phyloP scores from a whole-genome alignment of 169 alveolate genomes.

The Eimeria zaria region DNA sequence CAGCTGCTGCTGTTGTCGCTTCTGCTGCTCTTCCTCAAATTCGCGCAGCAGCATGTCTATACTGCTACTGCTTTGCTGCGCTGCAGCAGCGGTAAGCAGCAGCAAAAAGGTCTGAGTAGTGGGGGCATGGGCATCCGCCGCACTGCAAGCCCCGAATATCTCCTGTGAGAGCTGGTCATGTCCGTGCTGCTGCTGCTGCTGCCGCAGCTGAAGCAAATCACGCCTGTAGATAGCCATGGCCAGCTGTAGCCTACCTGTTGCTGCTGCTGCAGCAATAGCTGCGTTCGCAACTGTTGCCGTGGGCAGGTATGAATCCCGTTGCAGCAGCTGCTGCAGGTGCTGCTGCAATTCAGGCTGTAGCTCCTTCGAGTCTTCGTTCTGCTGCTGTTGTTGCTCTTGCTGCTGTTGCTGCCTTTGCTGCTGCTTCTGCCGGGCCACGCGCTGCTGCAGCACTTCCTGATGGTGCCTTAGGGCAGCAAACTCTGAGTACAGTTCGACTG shows the following conservation, averaged over 20 bases:
- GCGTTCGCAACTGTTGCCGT: conserved; percentile 43
- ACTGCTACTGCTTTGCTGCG: conserved; percentile 66
- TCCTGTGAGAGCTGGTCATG: conserved; percentile 54
- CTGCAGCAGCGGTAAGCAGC: conserved; percentile 50
- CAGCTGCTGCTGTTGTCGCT: conserved; percentile 65
- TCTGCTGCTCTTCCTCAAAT: conserved; percentile 52
- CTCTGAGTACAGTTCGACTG: conserved; percentile 48
- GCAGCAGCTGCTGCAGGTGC: conserved; percentile 78
- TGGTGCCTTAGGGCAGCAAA: conserved; percentile 16
- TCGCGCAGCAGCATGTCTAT: conserved; percentile 57
- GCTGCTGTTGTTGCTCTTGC: conserved; percentile 42
- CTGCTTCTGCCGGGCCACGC: conserved; percentile 36
- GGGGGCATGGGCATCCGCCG: conserved; percentile 66
- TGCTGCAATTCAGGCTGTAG: conserved; percentile 67
- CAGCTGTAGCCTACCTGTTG: conserved; percentile 74
- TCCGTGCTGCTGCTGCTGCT: conserved; percentile 66
- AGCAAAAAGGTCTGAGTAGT: conserved; percentile 65
- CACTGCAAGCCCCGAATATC: conserved; percentile 42
- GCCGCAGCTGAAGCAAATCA: conserved; percentile 48
- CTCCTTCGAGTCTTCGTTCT: conserved; percentile 13
- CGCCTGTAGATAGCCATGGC: conserved; percentile 62
- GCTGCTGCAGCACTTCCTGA: conserved; percentile 71
- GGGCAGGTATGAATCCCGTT: conserved; percentile 59
- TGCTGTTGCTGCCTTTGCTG: conserved; percentile 13
- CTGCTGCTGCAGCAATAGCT: conserved; percentile 69